These are phyloP conservation scores for Sporisorium graminicola DNA, from an alignment of 1,284 basidiomycete species.

Conservation along the genomic window DNA sequence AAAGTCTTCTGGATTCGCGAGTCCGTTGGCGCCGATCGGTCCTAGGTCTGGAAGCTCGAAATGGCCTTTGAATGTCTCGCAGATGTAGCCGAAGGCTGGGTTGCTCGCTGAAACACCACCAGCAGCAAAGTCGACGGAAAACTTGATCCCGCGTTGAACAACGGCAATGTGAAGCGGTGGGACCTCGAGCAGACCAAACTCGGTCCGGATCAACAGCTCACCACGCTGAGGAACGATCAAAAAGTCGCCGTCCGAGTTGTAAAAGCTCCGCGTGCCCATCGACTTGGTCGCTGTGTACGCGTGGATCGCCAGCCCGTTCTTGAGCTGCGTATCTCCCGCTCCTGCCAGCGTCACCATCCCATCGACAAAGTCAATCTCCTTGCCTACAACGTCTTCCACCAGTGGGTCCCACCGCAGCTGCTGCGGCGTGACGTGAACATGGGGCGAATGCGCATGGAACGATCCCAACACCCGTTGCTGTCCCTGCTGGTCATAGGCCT, in stretches of 20 bases:
- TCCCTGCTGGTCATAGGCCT: conserved; percentile 72
- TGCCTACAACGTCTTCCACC: conserved; percentile 60
- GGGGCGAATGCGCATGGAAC: conserved; percentile 69
- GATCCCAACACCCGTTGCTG: conserved; percentile 73
- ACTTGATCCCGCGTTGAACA: conserved; percentile 78
- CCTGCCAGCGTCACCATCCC: conserved; percentile 78
- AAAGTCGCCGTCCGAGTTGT: conserved; percentile 79
- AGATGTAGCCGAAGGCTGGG: conserved; percentile 69
- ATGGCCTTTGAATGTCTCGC: conserved; percentile 74
- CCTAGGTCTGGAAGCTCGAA: conserved; percentile 78
- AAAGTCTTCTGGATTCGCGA: conserved; percentile 74
- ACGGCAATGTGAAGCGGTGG: conserved; percentile 77
- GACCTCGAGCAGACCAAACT: conserved; percentile 79
- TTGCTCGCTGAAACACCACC: conserved; percentile 69
- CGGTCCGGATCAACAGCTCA: conserved; percentile 78
- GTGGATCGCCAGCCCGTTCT: conserved; percentile 72
- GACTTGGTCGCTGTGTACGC: conserved; percentile 76
- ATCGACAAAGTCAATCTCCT: conserved; percentile 75
- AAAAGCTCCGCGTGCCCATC: conserved; percentile 78
- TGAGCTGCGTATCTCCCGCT: conserved; percentile 76
- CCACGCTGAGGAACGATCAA: conserved; percentile 78
- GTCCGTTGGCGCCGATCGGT: conserved; percentile 74
- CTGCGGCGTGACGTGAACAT: conserved; percentile 76
- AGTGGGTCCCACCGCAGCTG: conserved; percentile 78
- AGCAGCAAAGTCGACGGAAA: conserved; percentile 72